Percentiles rank a stretch among this genome's conserved stretches.
phyloP scores from a whole-genome alignment of 1,284 basidiomycete species.

The Fomes fomentarius region DNA sequence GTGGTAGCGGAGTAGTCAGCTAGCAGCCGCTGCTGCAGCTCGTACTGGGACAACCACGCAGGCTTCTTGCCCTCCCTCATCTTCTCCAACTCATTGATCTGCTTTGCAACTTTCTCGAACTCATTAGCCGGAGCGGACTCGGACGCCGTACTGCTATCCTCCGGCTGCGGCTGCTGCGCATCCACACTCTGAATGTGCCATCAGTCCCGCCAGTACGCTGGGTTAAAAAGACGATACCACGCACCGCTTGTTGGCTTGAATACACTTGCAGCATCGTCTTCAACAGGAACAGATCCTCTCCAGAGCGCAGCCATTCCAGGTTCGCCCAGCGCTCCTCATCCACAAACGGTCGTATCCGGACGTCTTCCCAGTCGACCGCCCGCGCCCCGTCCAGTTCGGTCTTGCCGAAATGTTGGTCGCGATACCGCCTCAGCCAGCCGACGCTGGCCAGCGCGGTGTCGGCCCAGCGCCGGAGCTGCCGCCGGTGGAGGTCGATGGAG shows the following conservation, averaged over 20 bases:
- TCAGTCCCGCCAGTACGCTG: too few species aligned
- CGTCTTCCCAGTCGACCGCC: constrained; percentile 39
- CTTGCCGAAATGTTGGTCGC: constrained; percentile 13
- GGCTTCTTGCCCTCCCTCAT: constrained; percentile 23
- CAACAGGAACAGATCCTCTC: constrained; percentile 15
- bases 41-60: constrained; percentile 26
- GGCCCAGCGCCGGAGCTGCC: constrained; percentile 6
- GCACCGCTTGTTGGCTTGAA: constrained; percentile 11
- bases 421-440: constrained; percentile 1
- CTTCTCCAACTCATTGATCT: constrained; percentile 12
- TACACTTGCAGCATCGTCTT: constrained; percentile 18
- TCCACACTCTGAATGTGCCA: too few species aligned
- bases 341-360: constrained; percentile 40
- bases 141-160: neutral
- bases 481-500: constrained; percentile 5
- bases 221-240: neutral
- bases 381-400: neutral
- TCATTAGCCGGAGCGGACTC: neutral
- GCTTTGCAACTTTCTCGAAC: constrained; percentile 3
- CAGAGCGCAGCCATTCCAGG: constrained; percentile 30
- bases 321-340: constrained; percentile 30
- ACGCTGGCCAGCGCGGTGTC: neutral
- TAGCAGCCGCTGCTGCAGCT: constrained; percentile 21
- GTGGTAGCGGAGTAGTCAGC: neutral
- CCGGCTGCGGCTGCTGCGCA: too few species aligned